phyloP scores from a whole-genome alignment of 768 basidiomycete genomes.

The Pleurotus tuoliensis region DNA sequence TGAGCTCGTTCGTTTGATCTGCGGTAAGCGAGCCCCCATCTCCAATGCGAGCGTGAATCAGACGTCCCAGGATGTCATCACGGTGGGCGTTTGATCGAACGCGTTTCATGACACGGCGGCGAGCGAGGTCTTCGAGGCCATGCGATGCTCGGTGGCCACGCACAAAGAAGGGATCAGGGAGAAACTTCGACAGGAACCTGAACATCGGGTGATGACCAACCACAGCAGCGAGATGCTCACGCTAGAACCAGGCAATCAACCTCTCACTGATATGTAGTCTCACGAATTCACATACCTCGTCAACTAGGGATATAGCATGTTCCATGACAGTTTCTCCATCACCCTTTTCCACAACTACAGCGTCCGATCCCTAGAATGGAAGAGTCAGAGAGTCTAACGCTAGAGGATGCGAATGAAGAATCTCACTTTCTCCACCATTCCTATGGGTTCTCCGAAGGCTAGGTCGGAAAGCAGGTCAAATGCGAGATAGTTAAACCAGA shows the following conservation, averaged over 20 bases:
- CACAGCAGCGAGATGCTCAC: constrained; percentile 23
- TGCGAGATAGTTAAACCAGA: constrained; percentile 29
- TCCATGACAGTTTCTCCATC: constrained; percentile 13
- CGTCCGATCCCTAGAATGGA: constrained; percentile 17
- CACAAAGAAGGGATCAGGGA: constrained; percentile 21
- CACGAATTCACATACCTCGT: constrained; percentile 16
- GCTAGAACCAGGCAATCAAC: constrained; percentile 9
- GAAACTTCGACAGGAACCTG: constrained; percentile 10
- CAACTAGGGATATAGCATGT: constrained; percentile 20
- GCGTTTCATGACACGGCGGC: constrained; percentile 18
- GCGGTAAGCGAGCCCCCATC: constrained; percentile 5
- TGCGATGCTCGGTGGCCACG: constrained; percentile 16
- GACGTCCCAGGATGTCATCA: constrained; percentile 21
- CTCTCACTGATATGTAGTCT: too few relatives aligned
- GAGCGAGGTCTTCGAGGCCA: constrained; percentile 16
- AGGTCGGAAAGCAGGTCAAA: constrained; percentile 28
- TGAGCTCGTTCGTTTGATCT: constrained; percentile 19
- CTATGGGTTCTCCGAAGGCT: constrained; percentile 27
- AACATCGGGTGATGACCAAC: constrained; percentile 20
- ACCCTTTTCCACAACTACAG: constrained; percentile 14
- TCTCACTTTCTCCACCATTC: constrained; percentile 22
- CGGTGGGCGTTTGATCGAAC: constrained; percentile 13
- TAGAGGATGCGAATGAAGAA: neutral
- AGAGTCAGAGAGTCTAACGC: neutral
- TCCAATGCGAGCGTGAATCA: constrained; percentile 16